A percentile compares a stretch with the other conserved stretches of the same genome.
Conservation (phyloP, 352 stramenopile genomes). For the Plasmopara halstedii region DNA sequence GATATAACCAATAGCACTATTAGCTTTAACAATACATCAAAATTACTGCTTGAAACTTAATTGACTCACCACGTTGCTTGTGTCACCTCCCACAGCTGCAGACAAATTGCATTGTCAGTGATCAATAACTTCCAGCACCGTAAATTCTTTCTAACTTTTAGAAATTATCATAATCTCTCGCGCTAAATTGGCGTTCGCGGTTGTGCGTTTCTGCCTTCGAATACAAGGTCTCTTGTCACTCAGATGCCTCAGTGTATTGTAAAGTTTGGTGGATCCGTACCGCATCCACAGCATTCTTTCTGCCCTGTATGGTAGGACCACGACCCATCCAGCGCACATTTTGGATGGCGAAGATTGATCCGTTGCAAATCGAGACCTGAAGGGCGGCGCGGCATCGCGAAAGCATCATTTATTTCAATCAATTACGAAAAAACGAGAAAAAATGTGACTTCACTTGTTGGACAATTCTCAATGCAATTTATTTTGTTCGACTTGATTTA, state of each 20-base stretch:
- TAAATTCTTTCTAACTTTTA: conserved; percentile 33
- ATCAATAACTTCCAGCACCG: background rate
- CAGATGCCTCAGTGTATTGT: background rate
- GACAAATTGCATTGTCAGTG: background rate
- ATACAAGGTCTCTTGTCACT: background rate
- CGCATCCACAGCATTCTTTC: conserved; percentile 73
- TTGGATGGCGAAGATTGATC: conserved; percentile 11
- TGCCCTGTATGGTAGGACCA: conserved; percentile 73
- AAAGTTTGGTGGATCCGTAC: conserved; percentile 13
- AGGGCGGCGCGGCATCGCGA: conserved; percentile 5
- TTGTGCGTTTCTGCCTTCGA: conserved; percentile 54
- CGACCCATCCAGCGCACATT: conserved; percentile 66
- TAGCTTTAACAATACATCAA: background rate
- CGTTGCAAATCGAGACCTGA: background rate
- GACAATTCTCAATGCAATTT: too few species aligned
- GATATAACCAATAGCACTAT: background rate
- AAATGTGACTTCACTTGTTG: too few species aligned
- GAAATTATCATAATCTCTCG: conserved; percentile 69
- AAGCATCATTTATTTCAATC: too few species aligned
- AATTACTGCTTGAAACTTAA: too few species aligned
- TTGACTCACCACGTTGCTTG: conserved; percentile 57
- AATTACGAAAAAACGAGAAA: too few species aligned
- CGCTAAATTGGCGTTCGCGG: conserved; percentile 69
- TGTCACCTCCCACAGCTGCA: conserved; percentile 47
- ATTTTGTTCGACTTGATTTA: too few species aligned